Evolutionary conservation across 176 grass and related monocot genomes (phyloP), one percentile per base, ranked within the genome.

Genomic region (Otatea glauca): DNA sequence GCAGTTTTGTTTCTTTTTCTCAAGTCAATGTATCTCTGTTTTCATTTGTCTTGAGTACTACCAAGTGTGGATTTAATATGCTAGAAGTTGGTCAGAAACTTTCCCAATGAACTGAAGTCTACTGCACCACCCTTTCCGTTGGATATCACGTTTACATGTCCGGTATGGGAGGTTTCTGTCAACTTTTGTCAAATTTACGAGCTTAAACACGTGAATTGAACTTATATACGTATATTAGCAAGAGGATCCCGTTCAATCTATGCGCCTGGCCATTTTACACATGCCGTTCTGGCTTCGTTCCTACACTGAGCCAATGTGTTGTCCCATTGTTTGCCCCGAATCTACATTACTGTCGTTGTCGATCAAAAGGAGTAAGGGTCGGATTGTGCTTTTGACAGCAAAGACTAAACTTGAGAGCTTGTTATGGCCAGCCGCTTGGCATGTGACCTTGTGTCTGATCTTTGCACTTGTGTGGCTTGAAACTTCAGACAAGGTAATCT

Each of bases 21-120:
- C 14, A 16, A 16, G 14, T 42, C 63, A 41, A 6, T 43, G 12
- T 45, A 53, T 44, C 24, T 24, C 21, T 54, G 49, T 81, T 71
- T 54, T 62, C 43, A 21, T 48, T 4, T 75, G 49, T 9, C 50
- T 80, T 42, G 0, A 1, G 75, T 72, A 38, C 37, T 68, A 64
- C 20, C 6, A 59, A 49, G 35, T 72, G 17, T 54, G 80, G 15
- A 54, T 72, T 48, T 41, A 42, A 48, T 78, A 65, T 78, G 41
- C 24, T 49, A 51, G 65, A 42, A 8, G 56, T 54, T 67, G 6
- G 35, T 7, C 11, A 25, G 13, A 3, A 83, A 17, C 47, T 17
- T 83, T 11, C 38, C 7, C 27, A 24, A 6, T 37, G 12, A 17
- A 24, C 7, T 38, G 18, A 23, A 10, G 21, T 5, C 29, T 15